phyloP scores from a whole-genome alignment of 805 yeast species.

The Kodamaea neixiangensis region DNA sequence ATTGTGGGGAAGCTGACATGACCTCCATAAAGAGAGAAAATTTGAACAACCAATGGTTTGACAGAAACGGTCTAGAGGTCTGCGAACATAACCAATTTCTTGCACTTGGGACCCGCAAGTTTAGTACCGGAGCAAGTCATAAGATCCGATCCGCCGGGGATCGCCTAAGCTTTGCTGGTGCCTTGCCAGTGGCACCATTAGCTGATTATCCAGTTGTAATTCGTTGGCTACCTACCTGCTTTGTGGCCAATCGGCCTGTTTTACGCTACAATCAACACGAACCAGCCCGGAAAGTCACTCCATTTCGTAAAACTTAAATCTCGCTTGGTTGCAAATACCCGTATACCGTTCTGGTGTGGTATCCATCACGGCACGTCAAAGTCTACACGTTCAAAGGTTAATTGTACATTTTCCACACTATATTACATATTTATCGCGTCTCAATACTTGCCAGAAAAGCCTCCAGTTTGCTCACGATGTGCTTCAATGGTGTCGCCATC shows the following conservation, averaged over 20 bases:
- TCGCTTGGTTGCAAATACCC: background rate
- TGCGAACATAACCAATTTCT: background rate
- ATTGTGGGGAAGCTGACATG: background rate
- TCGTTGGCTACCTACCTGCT: background rate
- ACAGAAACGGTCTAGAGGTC: background rate
- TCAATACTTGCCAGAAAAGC: constrained; percentile 21
- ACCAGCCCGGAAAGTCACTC: background rate
- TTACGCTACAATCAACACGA: background rate
- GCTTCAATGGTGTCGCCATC: constrained; percentile 97
- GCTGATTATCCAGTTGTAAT: background rate
- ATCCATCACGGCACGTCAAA: background rate
- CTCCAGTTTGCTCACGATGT: constrained; percentile 91
- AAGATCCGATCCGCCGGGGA: background rate
- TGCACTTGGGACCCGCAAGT: background rate
- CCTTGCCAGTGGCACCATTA: background rate
- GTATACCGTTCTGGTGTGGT: too few species aligned
- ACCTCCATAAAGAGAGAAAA: background rate
- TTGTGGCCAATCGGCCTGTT: background rate
- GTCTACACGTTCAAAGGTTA: background rate
- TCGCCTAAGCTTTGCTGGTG: too few species aligned
- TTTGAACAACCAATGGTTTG: background rate
- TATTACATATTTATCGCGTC: background rate
- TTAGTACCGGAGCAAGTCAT: background rate
- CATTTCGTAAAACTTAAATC: background rate
- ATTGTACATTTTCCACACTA: background rate